Evolutionary conservation across 805 yeast genomes (phyloP), one percentile per base, ranked within the genome.

Genomic region (Scheffersomyces amazonensis): DNA sequence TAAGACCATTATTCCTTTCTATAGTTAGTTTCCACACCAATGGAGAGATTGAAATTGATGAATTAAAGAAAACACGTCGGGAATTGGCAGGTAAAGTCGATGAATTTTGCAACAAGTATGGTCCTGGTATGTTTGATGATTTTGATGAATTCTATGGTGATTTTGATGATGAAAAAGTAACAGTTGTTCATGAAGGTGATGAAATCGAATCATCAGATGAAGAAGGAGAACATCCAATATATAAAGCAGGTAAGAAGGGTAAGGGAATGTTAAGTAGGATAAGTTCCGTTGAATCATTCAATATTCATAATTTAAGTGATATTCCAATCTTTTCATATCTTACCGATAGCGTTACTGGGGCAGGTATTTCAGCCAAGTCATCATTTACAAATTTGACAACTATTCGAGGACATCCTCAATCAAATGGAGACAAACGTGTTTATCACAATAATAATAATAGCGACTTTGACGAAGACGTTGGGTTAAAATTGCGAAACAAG

Each of bases 101-200:
- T 23, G 62, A 54, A 3, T 64, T 66, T 31, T 66, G 71, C 44
- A 50, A 62, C 34, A 53, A 48, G 34, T 64, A 58, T 39, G 72
- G 73, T 6, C 71, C 71, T 2, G 51, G 47, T 30, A 50, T 67
- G 42, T 68, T 66, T 40, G 64, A 62, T 11, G 73, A 67, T 43
- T 68, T 55, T 41, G 56, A 54, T 30, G 44, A 50, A 34, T 57
- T 66, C 33, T 63, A 64, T 39, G 40, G 49, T n/a, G 49, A 52
- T 39, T 63, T 56, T 46, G 53, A 53, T 36, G 36, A 24, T 11
- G 24, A 29, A 10, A 36, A 27, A 8, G 40, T 29, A 18, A 20
- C 18, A 19, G 37, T 22, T n/a, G 4, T 31, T 11, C 11, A 23
- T 11, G 31, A 23, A 24, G 31, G 7, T 23, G 15, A 12, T 5